Evolutionary conservation across 169 alveolate genomes (phyloP).

Genomic region (Plasmodium vivax): DNA sequence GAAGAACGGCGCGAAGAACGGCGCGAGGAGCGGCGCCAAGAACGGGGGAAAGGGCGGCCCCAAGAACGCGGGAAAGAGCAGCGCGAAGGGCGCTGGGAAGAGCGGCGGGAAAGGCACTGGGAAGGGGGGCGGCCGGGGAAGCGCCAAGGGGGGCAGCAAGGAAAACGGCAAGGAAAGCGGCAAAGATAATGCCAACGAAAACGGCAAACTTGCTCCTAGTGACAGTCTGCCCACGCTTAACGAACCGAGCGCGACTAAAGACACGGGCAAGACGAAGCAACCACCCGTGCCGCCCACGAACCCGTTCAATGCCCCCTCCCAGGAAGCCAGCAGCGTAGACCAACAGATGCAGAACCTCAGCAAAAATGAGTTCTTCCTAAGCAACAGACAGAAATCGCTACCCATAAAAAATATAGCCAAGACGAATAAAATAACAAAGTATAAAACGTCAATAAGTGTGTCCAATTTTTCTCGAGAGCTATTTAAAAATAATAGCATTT

Average conservation of each 20-base stretch:
- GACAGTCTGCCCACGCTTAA: not conserved
- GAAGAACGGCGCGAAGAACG: not conserved
- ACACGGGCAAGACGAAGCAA: not conserved
- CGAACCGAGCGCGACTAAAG: not conserved
- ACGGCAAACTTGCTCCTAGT: not conserved
- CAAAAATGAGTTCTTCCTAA: not conserved
- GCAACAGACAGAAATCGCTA: conserved; percentile 41
- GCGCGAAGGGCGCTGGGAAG: not conserved
- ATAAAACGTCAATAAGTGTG: conserved; percentile 40
- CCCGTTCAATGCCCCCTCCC: not conserved
- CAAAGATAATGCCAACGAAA: not conserved
- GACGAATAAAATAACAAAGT: conserved; percentile 51
- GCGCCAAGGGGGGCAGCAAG: not conserved
- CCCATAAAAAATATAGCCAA: conserved; percentile 26
- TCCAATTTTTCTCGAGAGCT: conserved; percentile 31
- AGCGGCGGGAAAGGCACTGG: not conserved
- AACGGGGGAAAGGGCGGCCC: not conserved
- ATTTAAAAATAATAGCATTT: conserved; percentile 14
- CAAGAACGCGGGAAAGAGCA: not conserved
- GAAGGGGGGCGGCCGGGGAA: not conserved
- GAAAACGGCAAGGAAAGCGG: not conserved
- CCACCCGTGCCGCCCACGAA: not conserved
- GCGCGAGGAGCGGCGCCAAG: too few species aligned
- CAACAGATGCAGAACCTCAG: not conserved
- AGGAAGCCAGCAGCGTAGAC: not conserved